Conservation (phyloP, 805 yeast species). For the Starmera caribaea region DNA sequence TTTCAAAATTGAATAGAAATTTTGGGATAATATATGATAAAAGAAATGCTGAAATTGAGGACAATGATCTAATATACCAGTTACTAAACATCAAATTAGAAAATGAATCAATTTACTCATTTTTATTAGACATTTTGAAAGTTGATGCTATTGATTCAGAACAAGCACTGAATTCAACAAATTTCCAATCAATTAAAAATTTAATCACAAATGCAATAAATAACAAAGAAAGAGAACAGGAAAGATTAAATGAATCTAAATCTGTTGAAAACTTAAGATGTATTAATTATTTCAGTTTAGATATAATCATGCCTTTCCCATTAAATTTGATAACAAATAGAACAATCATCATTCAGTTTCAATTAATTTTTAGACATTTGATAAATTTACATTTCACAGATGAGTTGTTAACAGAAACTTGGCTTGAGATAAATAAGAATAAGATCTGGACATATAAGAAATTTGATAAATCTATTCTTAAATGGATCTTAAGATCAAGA, state of each 20-base stretch:
- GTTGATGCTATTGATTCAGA: slow-evolving; percentile 47
- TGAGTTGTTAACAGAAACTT: slow-evolving; percentile 49
- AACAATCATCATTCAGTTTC: slow-evolving; percentile 68
- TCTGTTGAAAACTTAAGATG: slow-evolving; percentile 27
- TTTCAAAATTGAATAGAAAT: slow-evolving; percentile 24
- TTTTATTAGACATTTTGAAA: slow-evolving; percentile 40
- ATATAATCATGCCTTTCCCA: slow-evolving; percentile 76
- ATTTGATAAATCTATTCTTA: slow-evolving; percentile 32
- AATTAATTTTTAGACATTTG: slow-evolving; percentile 66
- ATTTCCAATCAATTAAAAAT: slow-evolving; percentile 33
- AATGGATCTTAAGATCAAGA: slow-evolving; percentile 47
- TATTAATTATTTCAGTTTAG: slow-evolving; percentile 44
- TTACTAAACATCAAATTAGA: slow-evolving; percentile 30
- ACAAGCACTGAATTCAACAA: slow-evolving; percentile 34
- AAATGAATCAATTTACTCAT: slow-evolving; percentile 26
- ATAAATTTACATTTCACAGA: slow-evolving; percentile 54
- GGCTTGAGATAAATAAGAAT: slow-evolving; percentile 61
- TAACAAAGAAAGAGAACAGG: slow-evolving; percentile 1
- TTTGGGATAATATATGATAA: slow-evolving; percentile 9
- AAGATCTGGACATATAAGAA: slow-evolving; percentile 54
- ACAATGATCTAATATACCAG: slow-evolving; percentile 15
- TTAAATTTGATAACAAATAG: slow-evolving; percentile 64
- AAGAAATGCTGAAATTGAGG: background rate
- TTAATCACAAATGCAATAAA: slow-evolving; percentile 33
- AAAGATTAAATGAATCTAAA: background rate